Percentiles rank a stretch among this genome's conserved stretches.
Conservation (phyloP, 2,329 filamentous ascomycete genomes). For the Stenocarpella maydis region DNA sequence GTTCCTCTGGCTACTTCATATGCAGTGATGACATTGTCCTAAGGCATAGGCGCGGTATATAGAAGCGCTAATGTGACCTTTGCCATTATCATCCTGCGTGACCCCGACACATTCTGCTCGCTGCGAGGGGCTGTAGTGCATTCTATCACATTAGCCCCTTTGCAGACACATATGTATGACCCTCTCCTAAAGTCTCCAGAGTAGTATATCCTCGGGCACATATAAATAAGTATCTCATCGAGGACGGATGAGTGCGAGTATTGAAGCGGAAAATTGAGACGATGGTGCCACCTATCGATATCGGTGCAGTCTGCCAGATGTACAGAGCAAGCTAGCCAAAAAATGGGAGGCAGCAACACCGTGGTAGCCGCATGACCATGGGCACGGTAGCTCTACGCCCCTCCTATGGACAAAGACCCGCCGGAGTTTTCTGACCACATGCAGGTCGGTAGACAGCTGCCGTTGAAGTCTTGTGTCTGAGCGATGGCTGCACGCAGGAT, state of each 20-base stretch:
- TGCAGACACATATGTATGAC: neutral
- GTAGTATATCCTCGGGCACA: neutral
- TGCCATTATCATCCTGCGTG: neutral
- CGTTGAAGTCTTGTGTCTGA: neutral
- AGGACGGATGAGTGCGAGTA: neutral
- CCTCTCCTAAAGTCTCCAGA: neutral
- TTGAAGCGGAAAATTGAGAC: neutral
- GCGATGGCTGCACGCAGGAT: neutral
- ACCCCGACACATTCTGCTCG: neutral
- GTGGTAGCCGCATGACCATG: neutral
- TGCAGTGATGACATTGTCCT: neutral
- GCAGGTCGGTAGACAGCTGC: neutral
- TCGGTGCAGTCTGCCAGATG: neutral
- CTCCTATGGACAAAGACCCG: neutral
- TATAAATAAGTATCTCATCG: too few relatives aligned
- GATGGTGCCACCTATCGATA: neutral
- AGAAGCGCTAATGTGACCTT: neutral
- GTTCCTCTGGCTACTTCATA: neutral
- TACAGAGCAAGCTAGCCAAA: neutral
- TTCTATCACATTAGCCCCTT: neutral
- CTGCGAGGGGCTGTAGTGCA: neutral
- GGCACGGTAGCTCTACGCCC: neutral
- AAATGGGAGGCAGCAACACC: neutral
- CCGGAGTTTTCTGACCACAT: neutral
- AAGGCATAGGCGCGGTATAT: neutral